Evolutionary conservation across 768 basidiomycete genomes (phyloP).

Genomic region (Rhizopogon vulgaris): DNA sequence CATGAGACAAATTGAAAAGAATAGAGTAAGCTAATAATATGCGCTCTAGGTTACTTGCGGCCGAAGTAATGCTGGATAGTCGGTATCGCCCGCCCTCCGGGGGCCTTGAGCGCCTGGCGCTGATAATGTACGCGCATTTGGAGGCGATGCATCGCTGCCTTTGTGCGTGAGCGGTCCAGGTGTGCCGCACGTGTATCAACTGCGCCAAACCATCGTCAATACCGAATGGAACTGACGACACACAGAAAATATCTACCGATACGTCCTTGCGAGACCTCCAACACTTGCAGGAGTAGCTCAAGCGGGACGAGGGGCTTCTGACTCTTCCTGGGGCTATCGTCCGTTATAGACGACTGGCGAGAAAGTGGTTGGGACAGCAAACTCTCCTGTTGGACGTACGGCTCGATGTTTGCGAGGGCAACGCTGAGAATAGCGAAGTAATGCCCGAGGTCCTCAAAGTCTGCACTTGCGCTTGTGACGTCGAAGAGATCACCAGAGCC

Average conservation of each 20-base stretch:
- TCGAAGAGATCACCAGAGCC: slow-evolving; percentile 44
- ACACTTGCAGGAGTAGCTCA: slow-evolving; percentile 38
- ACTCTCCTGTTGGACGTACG: slow-evolving; percentile 48
- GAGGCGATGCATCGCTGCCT: slow-evolving; percentile 60
- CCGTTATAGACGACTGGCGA: slow-evolving; percentile 6
- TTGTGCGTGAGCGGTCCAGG: slow-evolving; percentile 70
- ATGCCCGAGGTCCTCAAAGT: slow-evolving; percentile 56
- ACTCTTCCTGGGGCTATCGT: slow-evolving; percentile 20
- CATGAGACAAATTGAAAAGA: neutral
- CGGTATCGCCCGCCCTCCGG: slow-evolving; percentile 10
- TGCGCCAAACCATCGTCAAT: slow-evolving; percentile 16
- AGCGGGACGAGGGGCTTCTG: slow-evolving; percentile 37
- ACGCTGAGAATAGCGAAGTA: slow-evolving; percentile 52
- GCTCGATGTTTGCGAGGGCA: slow-evolving; percentile 52
- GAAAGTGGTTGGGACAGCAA: slow-evolving; percentile 7
- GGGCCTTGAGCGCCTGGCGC: slow-evolving; percentile 30
- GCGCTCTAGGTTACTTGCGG: slow-evolving; percentile 7
- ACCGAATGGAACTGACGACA: neutral
- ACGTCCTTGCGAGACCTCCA: slow-evolving; percentile 51
- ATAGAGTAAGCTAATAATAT: neutral
- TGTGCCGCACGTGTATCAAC: slow-evolving; percentile 72
- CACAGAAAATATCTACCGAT: slow-evolving; percentile 44
- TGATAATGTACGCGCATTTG: slow-evolving; percentile 62
- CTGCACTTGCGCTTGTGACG: slow-evolving; percentile 43
- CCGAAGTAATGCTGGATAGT: slow-evolving; percentile 26